phyloP scores from a whole-genome alignment of 116 monocot genomes.

The Papilionanthe hybrid region DNA sequence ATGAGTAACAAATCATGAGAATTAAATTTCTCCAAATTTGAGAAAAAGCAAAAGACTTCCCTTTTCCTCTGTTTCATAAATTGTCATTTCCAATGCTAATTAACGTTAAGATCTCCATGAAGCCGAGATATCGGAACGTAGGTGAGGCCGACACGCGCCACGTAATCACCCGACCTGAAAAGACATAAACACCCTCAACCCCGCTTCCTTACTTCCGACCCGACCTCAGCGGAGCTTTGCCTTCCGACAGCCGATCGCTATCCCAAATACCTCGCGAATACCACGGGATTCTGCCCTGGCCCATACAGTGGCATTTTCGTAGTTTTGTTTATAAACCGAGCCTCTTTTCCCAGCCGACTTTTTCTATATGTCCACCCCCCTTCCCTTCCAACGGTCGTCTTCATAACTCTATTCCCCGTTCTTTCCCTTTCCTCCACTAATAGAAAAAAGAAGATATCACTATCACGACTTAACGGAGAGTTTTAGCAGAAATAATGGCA shows the following conservation, averaged over 20 bases:
- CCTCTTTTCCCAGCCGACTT: conserved; percentile 21
- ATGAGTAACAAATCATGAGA: no score
- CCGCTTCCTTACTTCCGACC: neutral
- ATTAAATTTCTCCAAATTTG: no score
- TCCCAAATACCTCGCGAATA: neutral
- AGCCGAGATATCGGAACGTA: no score
- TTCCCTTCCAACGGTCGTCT: conserved; percentile 14
- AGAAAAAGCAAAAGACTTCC: no score
- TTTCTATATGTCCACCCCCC: neutral
- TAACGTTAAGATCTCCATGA: no score
- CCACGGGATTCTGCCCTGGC: neutral
- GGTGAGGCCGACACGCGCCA: no score
- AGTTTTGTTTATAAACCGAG: neutral
- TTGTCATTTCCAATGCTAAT: no score
- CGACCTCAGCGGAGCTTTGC: neutral
- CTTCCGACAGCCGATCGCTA: neutral
- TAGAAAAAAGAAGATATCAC: neutral
- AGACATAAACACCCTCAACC: neutral
- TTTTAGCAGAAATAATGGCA: conserved; percentile 12
- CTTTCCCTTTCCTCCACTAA: neutral
- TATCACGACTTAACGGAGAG: neutral
- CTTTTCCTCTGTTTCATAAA: no score
- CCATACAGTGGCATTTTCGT: neutral
- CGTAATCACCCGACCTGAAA: no score
- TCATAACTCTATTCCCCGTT: neutral